These are phyloP conservation scores for Curvularia lunata DNA, from an alignment of 2,329 filamentous ascomycete species.

Conservation along the genomic window DNA sequence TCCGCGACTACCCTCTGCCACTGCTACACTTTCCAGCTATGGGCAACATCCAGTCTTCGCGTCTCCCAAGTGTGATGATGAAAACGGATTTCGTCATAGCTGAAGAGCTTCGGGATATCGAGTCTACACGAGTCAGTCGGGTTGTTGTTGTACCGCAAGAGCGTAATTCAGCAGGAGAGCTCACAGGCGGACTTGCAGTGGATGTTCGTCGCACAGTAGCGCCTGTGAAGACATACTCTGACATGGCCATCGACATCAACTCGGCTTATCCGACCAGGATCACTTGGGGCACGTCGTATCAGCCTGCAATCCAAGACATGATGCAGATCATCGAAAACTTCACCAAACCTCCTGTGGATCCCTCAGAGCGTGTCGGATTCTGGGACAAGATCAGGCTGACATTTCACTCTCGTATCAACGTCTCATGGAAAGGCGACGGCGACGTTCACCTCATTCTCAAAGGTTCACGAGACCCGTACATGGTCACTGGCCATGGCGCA, in stretches of 20 bases:
- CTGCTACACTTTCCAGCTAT: constrained; percentile 88
- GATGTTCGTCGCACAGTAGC: constrained; percentile 90
- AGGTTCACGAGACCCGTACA: constrained; percentile 88
- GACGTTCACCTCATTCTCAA: constrained; percentile 94
- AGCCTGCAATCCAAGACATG: constrained; percentile 98
- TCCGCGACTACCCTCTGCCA: constrained; percentile 93
- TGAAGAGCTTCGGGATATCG: constrained; percentile 83
- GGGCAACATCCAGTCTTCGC: constrained; percentile 77
- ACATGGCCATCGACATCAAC: constrained; percentile 91
- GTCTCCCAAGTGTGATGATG: constrained; percentile 80
- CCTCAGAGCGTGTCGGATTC: constrained; percentile 92
- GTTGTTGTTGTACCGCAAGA: constrained; percentile 83
- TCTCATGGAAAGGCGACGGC: constrained; percentile 93
- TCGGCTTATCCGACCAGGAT: constrained; percentile 90
- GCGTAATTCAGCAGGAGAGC: constrained; percentile 61
- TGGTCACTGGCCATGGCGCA: constrained; percentile 88
- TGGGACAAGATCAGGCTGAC: constrained; percentile 98
- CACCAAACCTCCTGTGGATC: constrained; percentile 92
- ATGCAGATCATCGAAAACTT: constrained; percentile 99
- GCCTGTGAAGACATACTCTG: constrained; percentile 94
- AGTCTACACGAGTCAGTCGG: constrained; percentile 79
- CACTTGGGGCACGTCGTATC: constrained; percentile 97
- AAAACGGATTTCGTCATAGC: constrained; percentile 93
- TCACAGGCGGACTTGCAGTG: constrained; percentile 74
- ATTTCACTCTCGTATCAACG: constrained; percentile 88